Conservation (phyloP, 2,329 filamentous ascomycete genomes). For the Ciborinia camelliae region DNA sequence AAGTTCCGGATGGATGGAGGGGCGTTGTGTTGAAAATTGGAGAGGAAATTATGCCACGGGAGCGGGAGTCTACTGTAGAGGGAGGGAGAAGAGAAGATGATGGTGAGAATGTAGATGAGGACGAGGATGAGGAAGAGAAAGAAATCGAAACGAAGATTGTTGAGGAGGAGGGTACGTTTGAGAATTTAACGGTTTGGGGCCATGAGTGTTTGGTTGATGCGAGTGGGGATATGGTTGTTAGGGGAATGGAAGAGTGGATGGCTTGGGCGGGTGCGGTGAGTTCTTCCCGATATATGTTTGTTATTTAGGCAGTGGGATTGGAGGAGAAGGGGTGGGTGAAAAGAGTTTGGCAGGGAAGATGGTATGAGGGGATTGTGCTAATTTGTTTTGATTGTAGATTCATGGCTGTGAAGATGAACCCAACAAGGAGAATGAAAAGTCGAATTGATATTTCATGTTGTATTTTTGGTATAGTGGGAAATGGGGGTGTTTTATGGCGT, state of each 20-base stretch:
- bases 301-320: neutral
- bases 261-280: constrained; percentile 63
- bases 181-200: constrained; percentile 77
- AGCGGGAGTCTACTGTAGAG: neutral
- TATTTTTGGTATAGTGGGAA: neutral
- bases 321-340: too few species aligned
- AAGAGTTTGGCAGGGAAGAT: neutral
- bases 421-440: neutral
- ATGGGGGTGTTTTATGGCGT: neutral
- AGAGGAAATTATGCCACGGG: neutral
- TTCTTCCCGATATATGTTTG: neutral
- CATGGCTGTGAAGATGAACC: neutral
- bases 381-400: neutral
- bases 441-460: neutral
- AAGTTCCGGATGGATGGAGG: constrained; percentile 9
- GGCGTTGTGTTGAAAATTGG: constrained; percentile 3
- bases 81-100: neutral
- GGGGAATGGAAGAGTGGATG: constrained; percentile 78
- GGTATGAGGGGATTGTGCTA: neutral
- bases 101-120: constrained; percentile 24
- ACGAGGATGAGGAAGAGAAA: constrained; percentile 44
- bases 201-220: constrained; percentile 67
- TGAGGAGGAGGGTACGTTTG: constrained; percentile 65
- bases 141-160: constrained; percentile 54
- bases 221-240: constrained; percentile 65